phyloP scores from a whole-genome alignment of 352 stramenopile species.

The Phytopythium litorale region DNA sequence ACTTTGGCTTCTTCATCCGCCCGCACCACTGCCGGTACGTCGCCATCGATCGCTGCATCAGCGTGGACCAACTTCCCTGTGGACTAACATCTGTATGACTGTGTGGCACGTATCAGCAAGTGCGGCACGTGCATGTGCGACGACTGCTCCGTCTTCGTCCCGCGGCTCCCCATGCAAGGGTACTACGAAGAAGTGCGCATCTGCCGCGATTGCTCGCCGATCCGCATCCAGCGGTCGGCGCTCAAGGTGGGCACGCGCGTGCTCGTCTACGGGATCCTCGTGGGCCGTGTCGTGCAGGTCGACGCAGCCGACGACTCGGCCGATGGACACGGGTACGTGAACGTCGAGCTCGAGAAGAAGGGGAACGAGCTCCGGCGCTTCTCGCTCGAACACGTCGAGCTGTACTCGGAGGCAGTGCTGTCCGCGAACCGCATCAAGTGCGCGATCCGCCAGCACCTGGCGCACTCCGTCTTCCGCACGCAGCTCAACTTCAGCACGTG shows the following conservation, averaged over 20 bases:
- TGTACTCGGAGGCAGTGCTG: conserved; percentile 74
- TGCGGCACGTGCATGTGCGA: conserved; percentile 84
- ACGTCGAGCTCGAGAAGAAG: conserved; percentile 50
- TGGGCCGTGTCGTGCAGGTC: conserved; percentile 55
- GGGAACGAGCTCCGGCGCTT: conserved; percentile 41
- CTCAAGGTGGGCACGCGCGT: conserved; percentile 68
- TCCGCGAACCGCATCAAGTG: conserved; percentile 84
- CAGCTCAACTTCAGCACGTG: conserved; percentile 86
- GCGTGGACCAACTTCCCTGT: too few species aligned
- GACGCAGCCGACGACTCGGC: conserved; percentile 59
- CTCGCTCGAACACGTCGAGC: conserved; percentile 64
- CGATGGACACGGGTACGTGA: conserved; percentile 51
- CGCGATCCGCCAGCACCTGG: conserved; percentile 62
- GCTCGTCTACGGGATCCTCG: conserved; percentile 70
- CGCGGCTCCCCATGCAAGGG: conserved; percentile 70
- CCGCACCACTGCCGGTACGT: conserved; percentile 74
- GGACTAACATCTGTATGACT: not conserved
- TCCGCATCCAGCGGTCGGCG: conserved; percentile 63
- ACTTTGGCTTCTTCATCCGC: conserved; percentile 71
- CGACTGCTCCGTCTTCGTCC: conserved; percentile 77
- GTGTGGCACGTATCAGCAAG: conserved; percentile 31
- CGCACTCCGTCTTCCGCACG: conserved; percentile 72
- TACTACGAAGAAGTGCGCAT: conserved; percentile 85
- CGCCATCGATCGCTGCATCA: not conserved
- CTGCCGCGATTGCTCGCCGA: conserved; percentile 73